Evolutionary conservation across 1,139 yeast genomes (phyloP).

Genomic region (Candida sp.): DNA sequence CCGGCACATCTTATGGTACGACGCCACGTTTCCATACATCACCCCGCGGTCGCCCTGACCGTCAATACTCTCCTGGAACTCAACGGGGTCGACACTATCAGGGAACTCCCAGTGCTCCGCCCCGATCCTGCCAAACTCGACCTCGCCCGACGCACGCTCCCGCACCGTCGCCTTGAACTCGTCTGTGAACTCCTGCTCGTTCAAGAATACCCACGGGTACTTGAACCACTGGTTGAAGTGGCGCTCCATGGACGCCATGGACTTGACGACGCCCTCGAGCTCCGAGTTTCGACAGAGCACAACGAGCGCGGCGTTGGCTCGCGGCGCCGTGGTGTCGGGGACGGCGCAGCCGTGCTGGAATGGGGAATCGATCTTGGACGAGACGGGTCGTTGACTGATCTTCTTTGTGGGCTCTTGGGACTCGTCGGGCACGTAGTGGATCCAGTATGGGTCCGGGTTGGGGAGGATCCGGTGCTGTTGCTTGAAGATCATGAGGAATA

Average conservation of each 20-base stretch:
- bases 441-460: constrained; percentile 14
- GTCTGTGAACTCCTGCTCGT: constrained; percentile 73
- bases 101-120: constrained; percentile 67
- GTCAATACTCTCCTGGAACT: constrained; percentile 58
- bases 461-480: background rate
- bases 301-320: constrained; percentile 84
- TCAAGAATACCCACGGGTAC: constrained; percentile 89
- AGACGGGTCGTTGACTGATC: constrained; percentile 27
- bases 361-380: constrained; percentile 40
- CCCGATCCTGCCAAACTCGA: constrained; percentile 73
- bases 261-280: constrained; percentile 65
- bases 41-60: constrained; percentile 82
- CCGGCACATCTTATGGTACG: constrained; percentile 77
- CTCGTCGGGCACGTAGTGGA: constrained; percentile 3
- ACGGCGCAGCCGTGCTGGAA: constrained; percentile 60
- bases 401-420: background rate
- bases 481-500: background rate
- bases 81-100: constrained; percentile 27
- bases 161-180: constrained; percentile 59
- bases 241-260: constrained; percentile 75
- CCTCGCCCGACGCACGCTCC: constrained; percentile 56
- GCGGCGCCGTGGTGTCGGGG: constrained; percentile 28
- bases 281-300: constrained; percentile 82
- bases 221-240: constrained; percentile 91
- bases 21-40: constrained; percentile 78